Evolutionary conservation across 2,329 filamentous ascomycete species (phyloP), one percentile per base, ranked within the genome.

Genomic region (Curvularia lunata): DNA sequence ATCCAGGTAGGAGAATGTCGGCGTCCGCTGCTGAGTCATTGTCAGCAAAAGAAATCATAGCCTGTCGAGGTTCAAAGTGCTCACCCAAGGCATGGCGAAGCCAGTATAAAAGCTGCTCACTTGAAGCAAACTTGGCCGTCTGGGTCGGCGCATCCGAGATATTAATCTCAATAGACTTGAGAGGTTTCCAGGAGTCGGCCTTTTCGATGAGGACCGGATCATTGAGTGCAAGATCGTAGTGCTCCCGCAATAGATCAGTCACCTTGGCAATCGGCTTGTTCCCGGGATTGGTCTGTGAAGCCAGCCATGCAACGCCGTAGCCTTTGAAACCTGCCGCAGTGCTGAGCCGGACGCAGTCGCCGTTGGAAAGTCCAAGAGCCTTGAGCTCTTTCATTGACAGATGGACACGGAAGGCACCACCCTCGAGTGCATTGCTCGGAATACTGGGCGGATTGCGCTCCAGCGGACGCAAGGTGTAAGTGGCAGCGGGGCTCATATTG

Each of bases 191-290:
- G 5, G 62, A 54, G 48, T 71, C 65, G 50, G 84, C 81, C 60
- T 78, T 83, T 2, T 83, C 80, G 23, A 93, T 83, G 7, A 83
- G 82, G 47, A 96, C 80, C 7, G 63, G 62, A 25, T 76, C 73
- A 16, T 71, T 16, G 4, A 95, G 80, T 59, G 89, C 88, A 66
- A 96, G 84, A 1, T 86, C 86, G 64, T 90, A 90, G 6, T 86
- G 84, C 34, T 90, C 88, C 61, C 91, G 88, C 52, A 96, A 86
- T 5, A 86, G 82, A 61, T 91, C 88, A 21, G 91, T 78, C 88
- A 80, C 91, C 86, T 81, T 93, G 23, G 73, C 75, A 46, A 77
- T 73, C 3, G 69, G 67, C 54, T 77, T 77, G 56, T 71, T 76
- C 19, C 71, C 72, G 19, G 71, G 61, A 28, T 78, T 79, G 2